These are phyloP conservation scores for Yarrowia sp. DNA, from an alignment of 805 yeast species.

Conservation along the genomic window DNA sequence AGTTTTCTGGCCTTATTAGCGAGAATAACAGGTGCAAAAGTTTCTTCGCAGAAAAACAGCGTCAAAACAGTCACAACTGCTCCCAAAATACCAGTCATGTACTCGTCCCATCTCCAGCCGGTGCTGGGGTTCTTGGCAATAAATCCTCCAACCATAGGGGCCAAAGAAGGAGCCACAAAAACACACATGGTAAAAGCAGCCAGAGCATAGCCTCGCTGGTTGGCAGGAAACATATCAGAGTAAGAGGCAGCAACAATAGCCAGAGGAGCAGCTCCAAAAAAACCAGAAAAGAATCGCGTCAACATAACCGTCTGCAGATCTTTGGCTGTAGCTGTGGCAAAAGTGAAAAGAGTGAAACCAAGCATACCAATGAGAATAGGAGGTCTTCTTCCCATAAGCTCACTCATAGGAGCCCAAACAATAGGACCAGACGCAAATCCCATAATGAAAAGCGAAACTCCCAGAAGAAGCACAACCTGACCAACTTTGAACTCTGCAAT, in stretches of 20 bases:
- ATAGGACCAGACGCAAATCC: constrained; percentile 88
- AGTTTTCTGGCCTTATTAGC: constrained; percentile 59
- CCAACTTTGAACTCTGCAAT: constrained; percentile 54
- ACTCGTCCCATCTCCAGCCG: constrained; percentile 76
- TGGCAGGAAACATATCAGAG: constrained; percentile 68
- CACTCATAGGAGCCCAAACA: constrained; percentile 75
- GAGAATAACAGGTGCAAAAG: constrained; percentile 67
- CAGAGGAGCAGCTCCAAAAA: constrained; percentile 73
- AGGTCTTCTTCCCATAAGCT: constrained; percentile 64
- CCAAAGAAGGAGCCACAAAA: constrained; percentile 66
- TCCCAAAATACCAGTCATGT: constrained; percentile 63
- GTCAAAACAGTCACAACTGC: constrained; percentile 43
- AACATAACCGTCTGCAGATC: constrained; percentile 70
- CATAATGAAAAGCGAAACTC: constrained; percentile 67
- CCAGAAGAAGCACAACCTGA: constrained; percentile 55
- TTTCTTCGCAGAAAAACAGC: constrained; percentile 55
- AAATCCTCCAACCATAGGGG: constrained; percentile 70
- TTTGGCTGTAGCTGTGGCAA: constrained; percentile 68
- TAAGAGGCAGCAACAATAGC: constrained; percentile 79
- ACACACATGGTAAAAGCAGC: constrained; percentile 64
- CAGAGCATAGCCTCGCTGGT: constrained; percentile 65
- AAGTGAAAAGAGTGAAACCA: constrained; percentile 53
- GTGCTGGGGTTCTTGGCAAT: constrained; percentile 40
- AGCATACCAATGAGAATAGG: constrained; percentile 52
- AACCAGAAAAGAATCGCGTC: constrained; percentile 72